Evolutionary conservation across 2,329 filamentous ascomycete species (phyloP), one percentile per base, ranked within the genome.

Genomic region (Stemphylium beticola): DNA sequence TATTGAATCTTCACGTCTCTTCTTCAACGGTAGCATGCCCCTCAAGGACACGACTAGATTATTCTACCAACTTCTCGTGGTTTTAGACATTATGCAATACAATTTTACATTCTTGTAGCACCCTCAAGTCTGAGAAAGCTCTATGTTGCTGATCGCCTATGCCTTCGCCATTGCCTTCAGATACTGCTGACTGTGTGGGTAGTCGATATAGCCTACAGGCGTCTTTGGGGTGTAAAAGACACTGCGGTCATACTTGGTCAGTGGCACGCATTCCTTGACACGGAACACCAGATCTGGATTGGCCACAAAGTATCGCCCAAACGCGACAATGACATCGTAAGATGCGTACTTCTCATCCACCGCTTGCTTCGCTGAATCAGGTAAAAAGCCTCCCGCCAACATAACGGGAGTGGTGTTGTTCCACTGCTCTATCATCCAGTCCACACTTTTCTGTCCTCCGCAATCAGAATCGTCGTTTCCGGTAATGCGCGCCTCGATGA

Each of bases 271-370:
- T 39, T 77, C 58, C 57, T 68, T 66, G 14, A 81, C 53, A 17
- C 78, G 68, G 55, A 75, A 81, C 2, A 77, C 74, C 9, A 82
- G 64, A 58, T 81, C 79, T 3, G 78, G 79, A 18, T 74, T 81
- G 24, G 74, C 68, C 49, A 80, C 78, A 57, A 78, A 81, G 39
- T 74, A 74, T 33, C 79, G 61, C 2, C 79, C 79, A 62, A 80
- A 80, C 1, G 74, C 75, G 33, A 81, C 46, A 17, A 55, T 45
- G 2, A 55, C 47, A 26, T 52, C 69, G 32, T 64, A 65, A 14
- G 72, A 72, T 6, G 62, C 68, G 50, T 79, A 76, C 50, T 76
- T 62, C 32, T 75, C 70, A 42, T 74, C 67, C 4, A 76, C 64
- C 0, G 64, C 59, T 4, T 66, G 55, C 29, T 37, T 57, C 12